Evolutionary conservation across 2,329 filamentous ascomycete genomes (phyloP).

Genomic region (Fusarium sp.): DNA sequence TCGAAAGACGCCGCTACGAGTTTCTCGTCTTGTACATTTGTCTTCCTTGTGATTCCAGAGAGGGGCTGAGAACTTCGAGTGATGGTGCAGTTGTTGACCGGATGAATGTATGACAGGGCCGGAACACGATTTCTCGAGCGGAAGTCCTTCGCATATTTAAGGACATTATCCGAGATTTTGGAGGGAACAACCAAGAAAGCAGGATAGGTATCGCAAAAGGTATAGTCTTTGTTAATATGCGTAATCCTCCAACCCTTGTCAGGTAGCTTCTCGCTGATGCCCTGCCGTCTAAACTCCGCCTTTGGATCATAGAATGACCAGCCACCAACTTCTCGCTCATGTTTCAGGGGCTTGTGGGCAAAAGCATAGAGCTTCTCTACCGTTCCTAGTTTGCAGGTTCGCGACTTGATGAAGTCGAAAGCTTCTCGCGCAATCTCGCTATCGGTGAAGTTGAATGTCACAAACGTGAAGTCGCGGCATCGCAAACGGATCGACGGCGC

Average conservation of each 20-base stretch:
- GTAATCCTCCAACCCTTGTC: slow-evolving; percentile 90
- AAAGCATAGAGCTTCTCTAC: slow-evolving; percentile 95
- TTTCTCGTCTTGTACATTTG: slow-evolving; percentile 95
- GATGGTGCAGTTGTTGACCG: slow-evolving; percentile 96
- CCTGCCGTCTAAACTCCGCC: slow-evolving; percentile 88
- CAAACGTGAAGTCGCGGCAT: slow-evolving; percentile 93
- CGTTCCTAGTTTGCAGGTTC: slow-evolving; percentile 84
- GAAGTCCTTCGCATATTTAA: slow-evolving; percentile 92
- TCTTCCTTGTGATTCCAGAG: slow-evolving; percentile 85
- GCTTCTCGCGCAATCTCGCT: slow-evolving; percentile 82
- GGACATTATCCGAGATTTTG: slow-evolving; percentile 93
- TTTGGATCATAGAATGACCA: slow-evolving; percentile 89
- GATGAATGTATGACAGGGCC: slow-evolving; percentile 92
- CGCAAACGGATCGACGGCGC: slow-evolving; percentile 87
- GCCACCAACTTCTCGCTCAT: slow-evolving; percentile 80
- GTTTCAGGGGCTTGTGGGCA: slow-evolving; percentile 78
- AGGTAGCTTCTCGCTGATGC: slow-evolving; percentile 82
- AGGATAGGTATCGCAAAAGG: slow-evolving; percentile 93
- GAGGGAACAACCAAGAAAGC: slow-evolving; percentile 85
- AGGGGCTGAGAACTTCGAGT: slow-evolving; percentile 94
- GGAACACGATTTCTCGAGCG: slow-evolving; percentile 91
- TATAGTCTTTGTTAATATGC: slow-evolving; percentile 88
- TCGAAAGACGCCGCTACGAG: slow-evolving; percentile 91
- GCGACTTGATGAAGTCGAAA: slow-evolving; percentile 85
- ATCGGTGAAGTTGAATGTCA: slow-evolving; percentile 87